phyloP scores from a whole-genome alignment of 139 green algal species.

The Coelastrella sp. region DNA sequence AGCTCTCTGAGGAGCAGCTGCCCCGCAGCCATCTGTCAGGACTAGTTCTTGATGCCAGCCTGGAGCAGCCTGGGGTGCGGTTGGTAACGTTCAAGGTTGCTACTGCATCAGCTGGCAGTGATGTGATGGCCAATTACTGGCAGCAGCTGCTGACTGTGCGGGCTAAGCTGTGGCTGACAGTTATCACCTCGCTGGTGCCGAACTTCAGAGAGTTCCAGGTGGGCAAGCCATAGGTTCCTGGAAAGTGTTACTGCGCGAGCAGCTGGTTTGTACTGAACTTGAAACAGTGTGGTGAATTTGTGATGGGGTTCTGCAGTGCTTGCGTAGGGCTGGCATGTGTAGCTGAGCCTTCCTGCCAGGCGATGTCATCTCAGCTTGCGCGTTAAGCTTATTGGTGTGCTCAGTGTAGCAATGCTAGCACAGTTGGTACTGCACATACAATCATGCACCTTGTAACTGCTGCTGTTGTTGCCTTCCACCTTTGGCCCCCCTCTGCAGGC shows the following conservation, averaged over 20 bases:
- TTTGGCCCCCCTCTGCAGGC: background rate
- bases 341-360: too few species aligned
- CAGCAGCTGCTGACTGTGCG: constrained; percentile 5
- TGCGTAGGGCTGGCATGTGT: too few species aligned
- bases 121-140: background rate
- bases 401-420: too few species aligned
- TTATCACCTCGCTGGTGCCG: constrained; percentile 69
- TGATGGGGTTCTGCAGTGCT: too few species aligned
- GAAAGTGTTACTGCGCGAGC: background rate
- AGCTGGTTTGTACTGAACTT: background rate
- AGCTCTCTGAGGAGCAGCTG: constrained; percentile 10
- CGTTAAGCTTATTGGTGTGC: too few species aligned
- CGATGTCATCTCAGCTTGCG: too few species aligned
- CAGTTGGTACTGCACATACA: too few species aligned
- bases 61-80: background rate
- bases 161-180: constrained; percentile 39
- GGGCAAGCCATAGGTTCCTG: background rate
- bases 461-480: background rate
- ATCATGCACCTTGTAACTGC: background rate
- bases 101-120: constrained; percentile 4
- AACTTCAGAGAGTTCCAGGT: constrained; percentile 78
- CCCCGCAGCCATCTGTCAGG: constrained; percentile 26
- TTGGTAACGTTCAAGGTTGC: constrained; percentile 6
- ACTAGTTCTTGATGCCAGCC: background rate
- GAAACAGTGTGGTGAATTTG: background rate